Evolutionary conservation across 495 filamentous ascomycete species (phyloP).

Genomic region (Talaromyces ruber): DNA sequence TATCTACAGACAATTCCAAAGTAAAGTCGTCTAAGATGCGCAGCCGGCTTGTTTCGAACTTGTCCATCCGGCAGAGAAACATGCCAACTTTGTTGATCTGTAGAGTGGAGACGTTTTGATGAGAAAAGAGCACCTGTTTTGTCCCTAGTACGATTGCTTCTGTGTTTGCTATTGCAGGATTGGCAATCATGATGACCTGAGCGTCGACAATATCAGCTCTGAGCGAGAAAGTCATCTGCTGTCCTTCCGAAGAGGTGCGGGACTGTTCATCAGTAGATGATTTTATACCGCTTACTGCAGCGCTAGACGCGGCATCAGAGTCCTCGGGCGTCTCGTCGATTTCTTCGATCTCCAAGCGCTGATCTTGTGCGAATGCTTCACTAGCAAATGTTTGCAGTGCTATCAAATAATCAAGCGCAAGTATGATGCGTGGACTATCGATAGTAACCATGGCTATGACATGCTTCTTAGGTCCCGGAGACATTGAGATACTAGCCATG

Average conservation of each 20-base stretch:
- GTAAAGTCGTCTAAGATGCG: constrained; percentile 96
- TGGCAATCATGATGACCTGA: constrained; percentile 91
- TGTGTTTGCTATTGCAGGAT: constrained; percentile 78
- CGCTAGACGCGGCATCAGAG: constrained; percentile 52
- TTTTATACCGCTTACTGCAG: constrained; percentile 21
- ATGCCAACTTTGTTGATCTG: constrained; percentile 91
- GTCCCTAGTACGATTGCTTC: constrained; percentile 94
- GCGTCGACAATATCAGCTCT: constrained; percentile 91
- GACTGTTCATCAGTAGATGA: constrained; percentile 9
- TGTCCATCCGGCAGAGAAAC: constrained; percentile 98
- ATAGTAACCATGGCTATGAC: constrained; percentile 89
- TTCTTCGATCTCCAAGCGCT: constrained; percentile 47
- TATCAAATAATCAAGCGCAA: constrained; percentile 91
- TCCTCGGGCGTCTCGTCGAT: constrained; percentile 48
- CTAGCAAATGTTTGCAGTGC: constrained; percentile 77
- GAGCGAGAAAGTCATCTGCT: constrained; percentile 71
- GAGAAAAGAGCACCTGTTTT: constrained; percentile 85
- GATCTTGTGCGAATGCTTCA: constrained; percentile 54
- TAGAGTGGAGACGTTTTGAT: constrained; percentile 87
- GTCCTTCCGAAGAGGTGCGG: constrained; percentile 17
- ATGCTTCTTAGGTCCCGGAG: constrained; percentile 73
- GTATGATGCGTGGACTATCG: constrained; percentile 89
- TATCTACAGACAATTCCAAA: constrained; percentile 81
- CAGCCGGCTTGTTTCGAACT: constrained; percentile 76
- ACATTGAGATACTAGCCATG: constrained; percentile 93